Conservation (phyloP, 345 rosid genomes). For the Populus pruinosa region DNA sequence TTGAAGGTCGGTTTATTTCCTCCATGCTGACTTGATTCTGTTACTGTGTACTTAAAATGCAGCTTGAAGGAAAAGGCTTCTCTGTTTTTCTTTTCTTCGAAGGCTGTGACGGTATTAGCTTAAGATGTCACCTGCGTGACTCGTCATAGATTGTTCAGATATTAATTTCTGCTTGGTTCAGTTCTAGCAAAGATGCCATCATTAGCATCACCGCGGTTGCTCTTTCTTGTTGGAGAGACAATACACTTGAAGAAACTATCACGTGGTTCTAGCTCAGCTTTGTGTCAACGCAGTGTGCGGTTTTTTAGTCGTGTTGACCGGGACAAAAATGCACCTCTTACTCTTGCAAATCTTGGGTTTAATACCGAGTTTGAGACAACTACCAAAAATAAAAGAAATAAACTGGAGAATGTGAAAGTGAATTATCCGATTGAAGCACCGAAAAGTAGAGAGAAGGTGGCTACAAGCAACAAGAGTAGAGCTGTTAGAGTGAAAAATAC, state of each 20-base stretch:
- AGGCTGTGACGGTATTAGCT: background rate
- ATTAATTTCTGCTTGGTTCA: background rate
- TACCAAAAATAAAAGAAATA: constrained; percentile 21
- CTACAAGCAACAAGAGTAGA: constrained; percentile 33
- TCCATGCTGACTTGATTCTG: background rate
- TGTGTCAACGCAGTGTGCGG: constrained; percentile 35
- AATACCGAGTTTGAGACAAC: constrained; percentile 31
- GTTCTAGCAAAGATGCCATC: constrained; percentile 41
- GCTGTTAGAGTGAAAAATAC: constrained; percentile 35
- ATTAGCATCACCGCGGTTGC: constrained; percentile 54
- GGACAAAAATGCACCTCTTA: constrained; percentile 47
- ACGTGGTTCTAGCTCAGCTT: constrained; percentile 36
- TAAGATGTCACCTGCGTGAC: background rate
- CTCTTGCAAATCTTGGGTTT: constrained; percentile 60
- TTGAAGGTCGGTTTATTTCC: background rate
- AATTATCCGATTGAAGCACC: constrained; percentile 23
- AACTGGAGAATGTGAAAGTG: constrained; percentile 23
- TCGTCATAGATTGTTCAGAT: background rate
- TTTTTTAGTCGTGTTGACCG: constrained; percentile 37
- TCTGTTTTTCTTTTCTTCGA: background rate
- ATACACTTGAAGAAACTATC: constrained; percentile 44
- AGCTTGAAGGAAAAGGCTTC: background rate
- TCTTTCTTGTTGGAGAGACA: constrained; percentile 55
- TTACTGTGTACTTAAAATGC: background rate
- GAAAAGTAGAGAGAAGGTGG: constrained; percentile 36